Evolutionary conservation across 306 rosid species (phyloP).

Genomic region (Hippophae tibetana): DNA sequence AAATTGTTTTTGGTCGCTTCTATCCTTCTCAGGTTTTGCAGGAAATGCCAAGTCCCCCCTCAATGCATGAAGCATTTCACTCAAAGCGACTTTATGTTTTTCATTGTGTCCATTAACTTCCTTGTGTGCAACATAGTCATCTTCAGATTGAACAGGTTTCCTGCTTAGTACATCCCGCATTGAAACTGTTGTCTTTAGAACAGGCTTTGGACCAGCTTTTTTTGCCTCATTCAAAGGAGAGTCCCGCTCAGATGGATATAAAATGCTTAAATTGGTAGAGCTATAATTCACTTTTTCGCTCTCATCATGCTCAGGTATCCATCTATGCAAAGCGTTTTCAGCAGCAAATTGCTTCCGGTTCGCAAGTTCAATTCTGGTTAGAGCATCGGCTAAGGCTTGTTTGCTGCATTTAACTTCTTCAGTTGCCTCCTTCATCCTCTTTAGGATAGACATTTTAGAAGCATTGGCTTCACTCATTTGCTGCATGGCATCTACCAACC

Average conservation of each 20-base stretch:
- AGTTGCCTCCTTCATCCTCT: slow-evolving; percentile 69
- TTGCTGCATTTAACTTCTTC: slow-evolving; percentile 64
- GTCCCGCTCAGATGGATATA: slow-evolving; percentile 28
- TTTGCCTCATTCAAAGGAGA: slow-evolving; percentile 28
- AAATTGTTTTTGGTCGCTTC: slow-evolving; percentile 39
- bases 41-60: slow-evolving; percentile 55
- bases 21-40: slow-evolving; percentile 46
- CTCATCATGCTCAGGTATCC: slow-evolving; percentile 49
- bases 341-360: slow-evolving; percentile 62
- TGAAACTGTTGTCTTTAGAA: slow-evolving; percentile 49
- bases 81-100: slow-evolving; percentile 67
- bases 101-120: slow-evolving; percentile 40
- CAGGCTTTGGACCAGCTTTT: slow-evolving; percentile 37
- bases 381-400: slow-evolving; percentile 61
- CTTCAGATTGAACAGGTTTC: slow-evolving; percentile 60
- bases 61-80: slow-evolving; percentile 83
- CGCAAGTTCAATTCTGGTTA: slow-evolving; percentile 69
- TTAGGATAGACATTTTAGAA: slow-evolving; percentile 45
- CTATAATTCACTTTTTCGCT: slow-evolving; percentile 15
- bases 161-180: slow-evolving; percentile 82
- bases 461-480: slow-evolving; percentile 43
- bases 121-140: slow-evolving; percentile 27
- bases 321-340: slow-evolving; percentile 58
- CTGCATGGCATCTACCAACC: slow-evolving; percentile 39
- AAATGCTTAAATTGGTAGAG: slow-evolving; percentile 27